Percentiles rank a stretch among this genome's conserved stretches.
Conservation (phyloP, 2,329 filamentous ascomycete species). For the Tolypocladium ophioglossoides region DNA sequence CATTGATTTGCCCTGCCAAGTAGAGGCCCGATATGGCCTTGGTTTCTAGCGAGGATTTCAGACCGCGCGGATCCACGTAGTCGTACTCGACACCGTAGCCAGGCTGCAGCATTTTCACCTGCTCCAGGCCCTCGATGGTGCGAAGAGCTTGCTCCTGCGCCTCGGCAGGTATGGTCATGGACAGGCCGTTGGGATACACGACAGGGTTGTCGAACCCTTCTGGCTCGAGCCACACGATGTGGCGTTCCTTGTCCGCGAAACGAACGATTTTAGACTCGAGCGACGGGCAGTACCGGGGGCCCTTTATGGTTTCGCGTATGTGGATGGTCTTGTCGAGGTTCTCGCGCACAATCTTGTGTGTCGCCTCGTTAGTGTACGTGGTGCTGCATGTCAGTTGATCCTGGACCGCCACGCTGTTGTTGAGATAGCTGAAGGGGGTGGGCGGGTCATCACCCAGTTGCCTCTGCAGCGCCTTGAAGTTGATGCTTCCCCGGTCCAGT, state of each 20-base stretch:
- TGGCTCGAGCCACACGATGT: conserved; percentile 94
- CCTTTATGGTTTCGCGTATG: conserved; percentile 89
- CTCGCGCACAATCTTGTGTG: conserved; percentile 73
- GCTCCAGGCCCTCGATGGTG: conserved; percentile 79
- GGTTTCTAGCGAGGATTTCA: conserved; percentile 85
- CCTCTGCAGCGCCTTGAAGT: conserved; percentile 59
- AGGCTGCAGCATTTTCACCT: conserved; percentile 83
- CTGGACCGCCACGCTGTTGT: conserved; percentile 64
- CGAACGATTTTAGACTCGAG: conserved; percentile 88
- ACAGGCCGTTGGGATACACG: conserved; percentile 93
- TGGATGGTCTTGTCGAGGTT: conserved; percentile 96
- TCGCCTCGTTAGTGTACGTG: conserved; percentile 74
- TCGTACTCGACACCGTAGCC: conserved; percentile 98
- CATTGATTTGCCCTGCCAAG: conserved; percentile 94
- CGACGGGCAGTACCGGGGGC: conserved; percentile 90
- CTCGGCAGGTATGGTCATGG: conserved; percentile 88
- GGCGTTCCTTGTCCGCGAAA: conserved; percentile 68
- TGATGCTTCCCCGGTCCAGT: conserved; percentile 70
- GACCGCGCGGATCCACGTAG: conserved; percentile 86
- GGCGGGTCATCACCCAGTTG: conserved; percentile 81
- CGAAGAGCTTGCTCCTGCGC: conserved; percentile 78
- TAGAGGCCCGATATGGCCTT: conserved; percentile 84
- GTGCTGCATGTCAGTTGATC: conserved; percentile 78
- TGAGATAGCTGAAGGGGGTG: conserved; percentile 83
- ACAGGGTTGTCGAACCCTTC: conserved; percentile 86